Conservation (phyloP, 1,284 basidiomycete genomes). For the Papiliotrema laurentii region DNA sequence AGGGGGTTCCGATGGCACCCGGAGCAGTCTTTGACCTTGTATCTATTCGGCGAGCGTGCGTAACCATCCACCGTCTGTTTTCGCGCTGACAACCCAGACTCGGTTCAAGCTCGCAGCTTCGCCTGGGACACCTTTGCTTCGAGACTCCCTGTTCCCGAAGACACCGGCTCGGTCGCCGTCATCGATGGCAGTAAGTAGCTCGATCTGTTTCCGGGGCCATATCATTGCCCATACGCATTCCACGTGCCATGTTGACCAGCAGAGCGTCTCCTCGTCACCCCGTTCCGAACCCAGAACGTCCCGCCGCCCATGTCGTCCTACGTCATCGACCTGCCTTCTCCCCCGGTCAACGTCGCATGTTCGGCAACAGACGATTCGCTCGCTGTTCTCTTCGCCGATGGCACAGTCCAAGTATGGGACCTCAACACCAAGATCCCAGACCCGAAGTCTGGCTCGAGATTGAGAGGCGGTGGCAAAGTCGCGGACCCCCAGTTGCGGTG, state of each 20-base stretch:
- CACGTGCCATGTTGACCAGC: slow-evolving; percentile 8
- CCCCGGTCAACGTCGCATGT: slow-evolving; percentile 66
- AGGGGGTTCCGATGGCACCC: slow-evolving; percentile 79
- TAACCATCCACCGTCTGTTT: slow-evolving; percentile 7
- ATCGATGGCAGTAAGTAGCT: slow-evolving; percentile 75
- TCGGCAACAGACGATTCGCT: slow-evolving; percentile 59
- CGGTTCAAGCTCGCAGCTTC: slow-evolving; percentile 62
- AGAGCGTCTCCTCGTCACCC: slow-evolving; percentile 78
- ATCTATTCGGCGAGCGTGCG: slow-evolving; percentile 65
- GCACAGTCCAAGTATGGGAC: slow-evolving; percentile 61
- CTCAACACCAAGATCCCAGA: slow-evolving; percentile 57
- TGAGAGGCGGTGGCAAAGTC: slow-evolving; percentile 58
- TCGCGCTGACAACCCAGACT: slow-evolving; percentile 24
- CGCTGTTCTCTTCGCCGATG: slow-evolving; percentile 58
- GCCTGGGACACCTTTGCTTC: slow-evolving; percentile 73
- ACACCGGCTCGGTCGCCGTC: slow-evolving; percentile 83
- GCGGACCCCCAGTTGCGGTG: slow-evolving; percentile 57
- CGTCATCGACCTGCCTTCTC: slow-evolving; percentile 54
- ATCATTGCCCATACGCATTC: no score
- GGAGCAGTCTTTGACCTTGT: slow-evolving; percentile 66
- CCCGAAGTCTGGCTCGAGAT: slow-evolving; percentile 44
- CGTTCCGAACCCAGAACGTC: slow-evolving; percentile 84
- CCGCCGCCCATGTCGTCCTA: slow-evolving; percentile 92
- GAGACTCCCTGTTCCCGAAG: slow-evolving; percentile 59
- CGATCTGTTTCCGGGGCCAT: no score